These are phyloP conservation scores for Xylona heveae DNA, from an alignment of 495 filamentous ascomycete genomes.

Conservation along the genomic window DNA sequence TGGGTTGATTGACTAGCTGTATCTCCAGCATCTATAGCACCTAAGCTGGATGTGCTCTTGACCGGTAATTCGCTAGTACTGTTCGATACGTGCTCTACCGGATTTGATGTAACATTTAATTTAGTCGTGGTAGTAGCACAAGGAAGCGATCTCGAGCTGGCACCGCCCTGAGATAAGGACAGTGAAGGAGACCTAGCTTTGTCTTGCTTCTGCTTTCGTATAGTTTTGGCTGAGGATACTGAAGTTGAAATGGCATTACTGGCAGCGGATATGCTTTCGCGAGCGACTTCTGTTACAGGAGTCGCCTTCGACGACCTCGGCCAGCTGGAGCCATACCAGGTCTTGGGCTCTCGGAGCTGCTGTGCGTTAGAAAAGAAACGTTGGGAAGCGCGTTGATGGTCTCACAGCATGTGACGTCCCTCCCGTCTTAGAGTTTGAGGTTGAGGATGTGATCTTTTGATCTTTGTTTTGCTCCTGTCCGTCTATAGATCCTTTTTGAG, in stretches of 20 bases:
- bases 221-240: constrained; percentile 8
- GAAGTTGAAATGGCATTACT: constrained; percentile 20
- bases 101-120: constrained; percentile 27
- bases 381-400: too few species aligned
- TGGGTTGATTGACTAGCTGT: too few species aligned
- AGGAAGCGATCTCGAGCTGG: constrained; percentile 24
- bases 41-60: too few species aligned
- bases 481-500: too few species aligned
- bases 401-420: constrained; percentile 7
- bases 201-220: constrained; percentile 6
- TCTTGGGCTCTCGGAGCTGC: constrained; percentile 29
- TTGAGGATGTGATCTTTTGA: too few species aligned
- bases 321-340: constrained; percentile 45
- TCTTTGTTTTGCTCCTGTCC: too few species aligned
- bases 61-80: too few species aligned
- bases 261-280: constrained; percentile 50
- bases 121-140: constrained; percentile 25
- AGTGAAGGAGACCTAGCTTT: constrained; percentile 15
- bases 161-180: constrained; percentile 21
- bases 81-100: constrained; percentile 20
- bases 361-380: constrained; percentile 1
- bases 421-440: constrained; percentile 15
- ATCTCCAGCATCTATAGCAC: too few species aligned
- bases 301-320: constrained; percentile 41
- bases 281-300: constrained; percentile 52